Evolutionary conservation across 495 filamentous ascomycete species (phyloP).

Genomic region (Aeminium ludgeri): DNA sequence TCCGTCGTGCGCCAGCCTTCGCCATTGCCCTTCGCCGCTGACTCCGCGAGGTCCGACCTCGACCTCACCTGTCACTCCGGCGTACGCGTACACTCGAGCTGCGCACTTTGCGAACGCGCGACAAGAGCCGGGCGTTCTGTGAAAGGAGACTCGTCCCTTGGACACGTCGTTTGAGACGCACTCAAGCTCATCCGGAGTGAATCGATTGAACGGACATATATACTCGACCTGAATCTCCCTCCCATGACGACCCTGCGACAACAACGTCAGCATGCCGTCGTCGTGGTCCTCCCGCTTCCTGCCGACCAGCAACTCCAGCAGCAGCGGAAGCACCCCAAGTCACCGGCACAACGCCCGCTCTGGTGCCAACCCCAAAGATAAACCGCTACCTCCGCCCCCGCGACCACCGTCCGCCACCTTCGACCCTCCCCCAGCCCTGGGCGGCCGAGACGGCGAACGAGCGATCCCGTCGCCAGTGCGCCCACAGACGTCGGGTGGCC

Average conservation of each 20-base stretch:
- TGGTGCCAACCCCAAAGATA: conserved; percentile 4
- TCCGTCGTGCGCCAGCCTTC: too few relatives aligned
- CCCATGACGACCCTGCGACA: background rate
- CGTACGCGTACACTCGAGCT: too few relatives aligned
- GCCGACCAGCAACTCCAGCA: conserved; percentile 1
- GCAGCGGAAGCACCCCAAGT: conserved; percentile 3
- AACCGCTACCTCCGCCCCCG: conserved; percentile 11
- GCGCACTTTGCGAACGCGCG: too few relatives aligned
- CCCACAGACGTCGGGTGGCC: conserved; percentile 1
- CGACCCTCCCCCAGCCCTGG: conserved; percentile 10
- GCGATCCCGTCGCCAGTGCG: background rate
- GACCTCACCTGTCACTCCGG: too few relatives aligned
- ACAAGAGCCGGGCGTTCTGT: too few relatives aligned
- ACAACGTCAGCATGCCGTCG: conserved; percentile 10
- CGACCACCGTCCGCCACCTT: conserved; percentile 1
- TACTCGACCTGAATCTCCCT: too few relatives aligned
- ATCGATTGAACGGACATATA: too few relatives aligned
- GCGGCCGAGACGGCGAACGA: conserved; percentile 6
- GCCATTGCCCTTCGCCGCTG: too few relatives aligned
- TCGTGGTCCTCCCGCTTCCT: conserved; percentile 18
- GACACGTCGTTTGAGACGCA: too few relatives aligned
- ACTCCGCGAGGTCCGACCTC: too few relatives aligned
- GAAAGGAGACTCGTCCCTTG: too few relatives aligned
- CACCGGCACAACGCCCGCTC: background rate
- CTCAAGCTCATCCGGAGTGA: too few relatives aligned